Evolutionary conservation across 768 basidiomycete genomes (phyloP).

Genomic region (Mycena indigotica): DNA sequence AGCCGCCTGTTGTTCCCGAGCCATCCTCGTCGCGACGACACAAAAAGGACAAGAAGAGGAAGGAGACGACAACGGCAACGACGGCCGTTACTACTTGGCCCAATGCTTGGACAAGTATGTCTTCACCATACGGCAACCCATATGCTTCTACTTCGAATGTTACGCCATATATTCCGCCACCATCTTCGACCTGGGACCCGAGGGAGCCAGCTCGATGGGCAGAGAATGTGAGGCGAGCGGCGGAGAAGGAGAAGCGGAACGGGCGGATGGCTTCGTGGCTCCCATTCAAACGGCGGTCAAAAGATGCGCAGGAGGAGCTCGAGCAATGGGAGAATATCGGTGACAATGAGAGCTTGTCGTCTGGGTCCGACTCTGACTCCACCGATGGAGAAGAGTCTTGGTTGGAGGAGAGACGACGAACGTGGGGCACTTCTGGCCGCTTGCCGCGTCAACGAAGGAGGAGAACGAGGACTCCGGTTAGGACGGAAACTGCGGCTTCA

Average conservation of each 20-base stretch:
- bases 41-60: slow-evolving; percentile 10
- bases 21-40: not conserved
- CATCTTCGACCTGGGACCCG: not conserved
- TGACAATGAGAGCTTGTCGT: not conserved
- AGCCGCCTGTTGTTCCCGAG: slow-evolving; percentile 1
- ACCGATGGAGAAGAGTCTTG: slow-evolving; percentile 6
- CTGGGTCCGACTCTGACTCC: not conserved
- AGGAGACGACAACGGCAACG: slow-evolving; percentile 2
- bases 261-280: slow-evolving; percentile 13
- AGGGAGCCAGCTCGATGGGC: slow-evolving; percentile 15
- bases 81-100: slow-evolving; percentile 13
- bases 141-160: not conserved
- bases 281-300: slow-evolving; percentile 7
- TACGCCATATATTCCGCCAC: not conserved
- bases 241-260: slow-evolving; percentile 17
- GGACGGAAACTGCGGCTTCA: not conserved
- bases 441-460: not conserved
- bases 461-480: not conserved
- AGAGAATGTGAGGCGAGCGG: slow-evolving; percentile 7
- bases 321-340: not conserved
- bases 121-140: not conserved
- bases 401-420: slow-evolving; percentile 6
- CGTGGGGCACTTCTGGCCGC: slow-evolving; percentile 8
- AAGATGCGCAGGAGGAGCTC: not conserved
- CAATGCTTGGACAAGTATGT: slow-evolving; percentile 4